These are phyloP conservation scores for Cryomyces minteri DNA, from an alignment of 495 filamentous ascomycete species.

Conservation along the genomic window DNA sequence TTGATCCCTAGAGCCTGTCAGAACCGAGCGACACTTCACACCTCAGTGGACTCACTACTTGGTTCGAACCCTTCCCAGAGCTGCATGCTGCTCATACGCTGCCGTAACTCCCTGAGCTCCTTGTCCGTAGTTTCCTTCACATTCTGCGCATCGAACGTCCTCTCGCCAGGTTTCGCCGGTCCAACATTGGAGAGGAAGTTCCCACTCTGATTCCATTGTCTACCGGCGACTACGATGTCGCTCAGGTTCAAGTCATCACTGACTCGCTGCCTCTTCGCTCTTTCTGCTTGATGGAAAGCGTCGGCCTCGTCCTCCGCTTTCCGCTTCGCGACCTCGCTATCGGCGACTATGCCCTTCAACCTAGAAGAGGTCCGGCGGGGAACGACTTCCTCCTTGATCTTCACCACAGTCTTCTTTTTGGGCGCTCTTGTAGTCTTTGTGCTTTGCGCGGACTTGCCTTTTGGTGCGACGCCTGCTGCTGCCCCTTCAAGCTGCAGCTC, in stretches of 20 bases:
- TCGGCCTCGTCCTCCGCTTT: slow-evolving; percentile 60
- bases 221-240: slow-evolving; percentile 64
- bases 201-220: slow-evolving; percentile 33
- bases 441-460: slow-evolving; percentile 9
- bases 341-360: slow-evolving; percentile 44
- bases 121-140: slow-evolving; percentile 66
- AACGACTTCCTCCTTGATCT: slow-evolving; percentile 25
- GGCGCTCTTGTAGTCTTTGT: slow-evolving; percentile 16
- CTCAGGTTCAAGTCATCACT: slow-evolving; percentile 52
- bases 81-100: slow-evolving; percentile 62
- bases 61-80: slow-evolving; percentile 72
- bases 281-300: slow-evolving; percentile 37
- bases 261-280: slow-evolving; percentile 52
- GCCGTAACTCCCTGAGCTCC: slow-evolving; percentile 52
- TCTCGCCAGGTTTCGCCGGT: slow-evolving; percentile 53
- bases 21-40: slow-evolving; percentile 20
- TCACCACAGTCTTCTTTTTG: slow-evolving; percentile 31
- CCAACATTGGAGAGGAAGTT: slow-evolving; percentile 37
- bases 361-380: slow-evolving; percentile 50
- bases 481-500: slow-evolving; percentile 27
- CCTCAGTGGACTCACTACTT: slow-evolving; percentile 24
- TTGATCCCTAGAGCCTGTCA: slow-evolving; percentile 40
- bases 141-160: slow-evolving; percentile 68
- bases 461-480: slow-evolving; percentile 35
- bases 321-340: slow-evolving; percentile 57